Evolutionary conservation across 2,329 filamentous ascomycete species (phyloP), one percentile per base, ranked within the genome.

Genomic region (Xylaria sp.): DNA sequence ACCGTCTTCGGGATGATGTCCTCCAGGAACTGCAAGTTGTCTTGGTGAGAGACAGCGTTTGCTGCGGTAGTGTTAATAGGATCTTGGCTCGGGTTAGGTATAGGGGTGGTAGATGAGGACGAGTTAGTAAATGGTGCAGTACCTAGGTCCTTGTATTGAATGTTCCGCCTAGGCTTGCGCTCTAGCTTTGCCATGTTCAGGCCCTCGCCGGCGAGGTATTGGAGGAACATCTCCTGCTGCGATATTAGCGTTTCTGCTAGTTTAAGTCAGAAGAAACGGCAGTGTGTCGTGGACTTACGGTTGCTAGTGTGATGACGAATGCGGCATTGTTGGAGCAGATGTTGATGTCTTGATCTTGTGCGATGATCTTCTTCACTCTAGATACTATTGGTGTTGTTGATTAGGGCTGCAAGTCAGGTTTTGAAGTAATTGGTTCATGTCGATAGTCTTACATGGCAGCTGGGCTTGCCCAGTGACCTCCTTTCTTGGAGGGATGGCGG

Each of bases 121-220:
- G 30, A 17, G 9, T 34, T 21, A 19, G n/a, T 19, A 27, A 9
- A 36, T 21, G n/a, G 24, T 8, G 14, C 14, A 42, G 27, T 83
- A 94, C 92, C 91, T 50, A 99, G 86, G 80, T 99, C 96, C 78
- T 93, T 93, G 84, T 99, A 99, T 79, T 98, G 96, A 70, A 99
- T 92, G 77, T 97, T 98, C 69, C 94, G 90, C 65, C 96, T 88
- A 5, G 95, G 95, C 80, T 98, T 98, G 75, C 92, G 89, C 81
- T 98, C 96, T 0, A 94, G 88, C 78, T 96, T 97, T 75, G 94
- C 92, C 75, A 97, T 92, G 76, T 92, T 94, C 79, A 97, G 90
- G 30, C 92, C 91, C 79, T 97, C 92, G 70, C 92, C 88, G 21
- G 94, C 90, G 30, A 99, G 88, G 79, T 98, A 92, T 79, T 97